Base-by-base conservation (phyloP, 2,329 filamentous ascomycete species). In the Allantophomopsis lycopodina region DNA sequence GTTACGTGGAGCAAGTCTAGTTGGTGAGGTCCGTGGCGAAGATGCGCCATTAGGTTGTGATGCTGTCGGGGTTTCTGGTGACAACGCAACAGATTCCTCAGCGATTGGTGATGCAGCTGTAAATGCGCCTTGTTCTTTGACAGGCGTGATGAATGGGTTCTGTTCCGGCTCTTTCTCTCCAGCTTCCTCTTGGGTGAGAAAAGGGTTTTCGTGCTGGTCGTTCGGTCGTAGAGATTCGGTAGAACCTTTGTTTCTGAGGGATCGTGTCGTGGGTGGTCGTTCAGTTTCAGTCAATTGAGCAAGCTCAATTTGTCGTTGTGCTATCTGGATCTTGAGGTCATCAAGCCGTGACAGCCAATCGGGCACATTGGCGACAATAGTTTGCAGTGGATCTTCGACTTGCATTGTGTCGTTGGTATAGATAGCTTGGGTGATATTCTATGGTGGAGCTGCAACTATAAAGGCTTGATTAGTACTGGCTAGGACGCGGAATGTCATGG, bases 341-440 rank as follows among this genome's bases (percentile, higher is more conserved):
- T 77, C 70, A 35, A 80, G 64, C 16, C 71, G 66, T 42, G 60
- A 60, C 31, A 71, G 60, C 76, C 76, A 80, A 53, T 70, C 66
- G 13, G 75, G 76, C 33, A 77, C 64, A 43, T 76, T 72, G 46
- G 55, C 61, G 40, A 63, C 61, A 31, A 80, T 38, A 12, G 18
- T 37, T 34, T 28, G 23, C 23, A 28, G 23, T 28, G 23, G 23
- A 28, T 28, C 23, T 8, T 28, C 23, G 23, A 28, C 23, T 28
- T 28, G 23, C 23, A 28, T 28, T 28, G 23, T 28, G 23, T 28
- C 23, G 23, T 12, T 28, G 7, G 23, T 28, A 12, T 28, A 3
- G 10, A 28, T 28, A 28, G 23, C 23, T 28, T 28, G 23, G 11
- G 11, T 28, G 23, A 28, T 28, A 28, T 28, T 4, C 23, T 28